Conservation (phyloP, 176 grass and related monocot species). For the Ensete glaucum region DNA sequence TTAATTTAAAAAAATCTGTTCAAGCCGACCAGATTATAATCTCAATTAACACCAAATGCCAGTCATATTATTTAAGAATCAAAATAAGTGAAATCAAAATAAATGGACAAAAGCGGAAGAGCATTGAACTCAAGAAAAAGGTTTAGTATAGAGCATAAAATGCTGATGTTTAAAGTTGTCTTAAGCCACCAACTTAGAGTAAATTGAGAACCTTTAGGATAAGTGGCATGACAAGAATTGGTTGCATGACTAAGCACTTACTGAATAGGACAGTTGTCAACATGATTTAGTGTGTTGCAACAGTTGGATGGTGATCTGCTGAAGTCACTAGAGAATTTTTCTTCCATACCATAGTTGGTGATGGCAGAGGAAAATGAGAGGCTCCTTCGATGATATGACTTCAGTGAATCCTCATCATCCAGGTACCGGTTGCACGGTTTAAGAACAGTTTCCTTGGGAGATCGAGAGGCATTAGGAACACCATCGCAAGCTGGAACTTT, state of each 20-base stretch:
- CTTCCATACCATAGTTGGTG: constrained; percentile 25
- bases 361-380: constrained; percentile 39
- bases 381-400: constrained; percentile 39
- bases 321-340: not conserved
- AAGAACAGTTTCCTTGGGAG: constrained; percentile 19
- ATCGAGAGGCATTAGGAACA: constrained; percentile 8
- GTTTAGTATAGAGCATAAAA: not conserved
- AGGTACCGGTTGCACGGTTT: constrained; percentile 26
- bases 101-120: not conserved
- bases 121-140: not conserved
- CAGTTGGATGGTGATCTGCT: not conserved
- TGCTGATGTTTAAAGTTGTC: not conserved
- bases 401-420: constrained; percentile 26
- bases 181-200: not conserved
- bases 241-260: constrained; percentile 13
- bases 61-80: not conserved
- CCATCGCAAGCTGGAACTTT: constrained; percentile 16
- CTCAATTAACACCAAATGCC: not conserved
- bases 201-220: not conserved
- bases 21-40: not conserved
- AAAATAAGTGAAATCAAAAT: not conserved
- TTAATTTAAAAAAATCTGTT: not conserved
- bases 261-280: constrained; percentile 20
- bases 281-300: constrained; percentile 5
- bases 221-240: not conserved